phyloP scores from a whole-genome alignment of 768 basidiomycete species.

The Fomitopsis pulvina region DNA sequence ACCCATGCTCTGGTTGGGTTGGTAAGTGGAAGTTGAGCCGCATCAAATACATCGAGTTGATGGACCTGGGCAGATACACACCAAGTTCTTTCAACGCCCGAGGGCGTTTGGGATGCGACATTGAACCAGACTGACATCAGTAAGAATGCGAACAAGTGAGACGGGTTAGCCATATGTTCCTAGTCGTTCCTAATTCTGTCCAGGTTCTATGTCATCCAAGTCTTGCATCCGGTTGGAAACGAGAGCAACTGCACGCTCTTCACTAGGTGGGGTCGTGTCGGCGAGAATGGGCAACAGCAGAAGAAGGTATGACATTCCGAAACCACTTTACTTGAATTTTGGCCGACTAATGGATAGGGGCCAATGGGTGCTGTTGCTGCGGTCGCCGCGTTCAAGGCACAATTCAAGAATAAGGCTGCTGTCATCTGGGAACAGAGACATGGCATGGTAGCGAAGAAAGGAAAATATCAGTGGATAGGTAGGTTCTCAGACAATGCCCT shows the following conservation, averaged over 20 bases:
- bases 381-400: slow-evolving; percentile 50
- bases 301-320: slow-evolving; percentile 32
- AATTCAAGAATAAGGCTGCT: slow-evolving; percentile 50
- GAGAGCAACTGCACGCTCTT: slow-evolving; percentile 31
- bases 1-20: slow-evolving; percentile 37
- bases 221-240: slow-evolving; percentile 43
- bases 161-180: not conserved
- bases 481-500: slow-evolving; percentile 6
- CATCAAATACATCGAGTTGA: not conserved
- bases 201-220: slow-evolving; percentile 55
- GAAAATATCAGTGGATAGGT: slow-evolving; percentile 61
- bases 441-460: slow-evolving; percentile 48
- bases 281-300: slow-evolving; percentile 45
- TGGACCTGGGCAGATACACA: slow-evolving; percentile 35
- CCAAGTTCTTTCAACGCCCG: slow-evolving; percentile 38
- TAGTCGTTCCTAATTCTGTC: not conserved
- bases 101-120: slow-evolving; percentile 52
- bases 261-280: slow-evolving; percentile 60
- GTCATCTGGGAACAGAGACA: slow-evolving; percentile 43
- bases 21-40: slow-evolving; percentile 29
- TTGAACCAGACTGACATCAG: slow-evolving; percentile 54
- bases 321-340: not conserved
- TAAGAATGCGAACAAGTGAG: slow-evolving; percentile 44
- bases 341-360: slow-evolving; percentile 29
- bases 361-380: slow-evolving; percentile 35